Conservation (phyloP, 495 filamentous ascomycete species). For the Tuber indicum region DNA sequence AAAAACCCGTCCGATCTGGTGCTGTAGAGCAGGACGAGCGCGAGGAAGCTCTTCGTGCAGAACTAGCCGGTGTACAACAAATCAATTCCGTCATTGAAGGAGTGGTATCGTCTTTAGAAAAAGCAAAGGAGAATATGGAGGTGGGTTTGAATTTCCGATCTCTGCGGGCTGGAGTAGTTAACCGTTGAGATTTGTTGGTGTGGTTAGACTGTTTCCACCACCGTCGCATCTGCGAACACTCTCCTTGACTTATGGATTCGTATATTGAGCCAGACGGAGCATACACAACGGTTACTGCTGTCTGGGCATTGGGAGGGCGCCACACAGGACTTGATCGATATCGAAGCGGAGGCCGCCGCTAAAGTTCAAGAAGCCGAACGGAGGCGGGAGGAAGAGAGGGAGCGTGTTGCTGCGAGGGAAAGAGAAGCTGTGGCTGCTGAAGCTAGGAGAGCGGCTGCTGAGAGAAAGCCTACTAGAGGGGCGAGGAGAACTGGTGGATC, state of each 20-base stretch:
- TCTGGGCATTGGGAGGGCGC: constrained; percentile 86
- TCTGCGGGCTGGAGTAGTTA: neutral
- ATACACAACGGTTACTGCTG: constrained; percentile 87
- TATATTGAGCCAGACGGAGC: constrained; percentile 92
- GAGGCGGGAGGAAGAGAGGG: constrained; percentile 64
- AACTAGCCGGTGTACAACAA: constrained; percentile 72
- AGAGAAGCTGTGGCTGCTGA: constrained; percentile 60
- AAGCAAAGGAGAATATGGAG: constrained; percentile 85
- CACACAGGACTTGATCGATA: constrained; percentile 70
- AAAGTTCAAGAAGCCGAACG: constrained; percentile 69
- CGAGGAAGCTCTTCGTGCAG: constrained; percentile 64
- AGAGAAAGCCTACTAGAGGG: constrained; percentile 32
- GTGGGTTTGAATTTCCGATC: constrained; percentile 45
- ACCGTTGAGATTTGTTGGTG: neutral
- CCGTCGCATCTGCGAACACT: constrained; percentile 79
- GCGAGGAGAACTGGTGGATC: constrained; percentile 46
- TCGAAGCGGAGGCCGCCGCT: constrained; percentile 66
- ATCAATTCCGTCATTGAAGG: constrained; percentile 84
- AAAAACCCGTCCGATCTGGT: constrained; percentile 41
- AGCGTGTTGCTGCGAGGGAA: constrained; percentile 63
- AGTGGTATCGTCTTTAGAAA: constrained; percentile 69
- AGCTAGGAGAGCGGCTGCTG: constrained; percentile 45
- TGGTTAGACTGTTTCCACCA: constrained; percentile 70
- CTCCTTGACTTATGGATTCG: constrained; percentile 94
- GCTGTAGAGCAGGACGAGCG: constrained; percentile 64